Evolutionary conservation across 768 basidiomycete species (phyloP).

Genomic region (Tricholoma hemisulphureum): DNA sequence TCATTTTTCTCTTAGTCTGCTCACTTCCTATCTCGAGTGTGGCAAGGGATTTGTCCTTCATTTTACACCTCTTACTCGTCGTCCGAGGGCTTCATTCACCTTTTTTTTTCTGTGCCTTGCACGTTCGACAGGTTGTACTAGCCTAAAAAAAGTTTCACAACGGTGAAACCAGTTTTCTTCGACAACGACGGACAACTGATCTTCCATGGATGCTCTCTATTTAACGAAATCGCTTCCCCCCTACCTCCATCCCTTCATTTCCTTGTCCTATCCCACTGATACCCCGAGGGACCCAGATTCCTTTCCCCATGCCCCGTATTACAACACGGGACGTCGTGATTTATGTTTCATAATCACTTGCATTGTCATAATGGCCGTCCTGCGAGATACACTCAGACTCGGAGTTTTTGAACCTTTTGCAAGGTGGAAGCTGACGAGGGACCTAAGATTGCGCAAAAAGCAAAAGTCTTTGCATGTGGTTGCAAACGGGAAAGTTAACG

Average conservation of each 20-base stretch:
- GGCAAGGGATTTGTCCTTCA: neutral
- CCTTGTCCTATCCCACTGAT: conserved; percentile 66
- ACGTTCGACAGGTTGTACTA: neutral
- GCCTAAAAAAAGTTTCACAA: neutral
- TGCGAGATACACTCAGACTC: conserved; percentile 77
- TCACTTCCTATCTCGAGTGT: neutral
- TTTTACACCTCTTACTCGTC: neutral
- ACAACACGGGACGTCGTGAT: conserved; percentile 72
- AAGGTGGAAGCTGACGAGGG: conserved; percentile 64
- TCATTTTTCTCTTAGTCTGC: conserved; percentile 5
- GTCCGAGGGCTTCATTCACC: neutral
- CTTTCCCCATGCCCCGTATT: conserved; percentile 69
- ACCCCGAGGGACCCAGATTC: conserved; percentile 64
- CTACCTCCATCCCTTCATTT: conserved; percentile 64
- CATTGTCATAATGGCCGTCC: conserved; percentile 82
- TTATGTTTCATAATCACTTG: conserved; percentile 76
- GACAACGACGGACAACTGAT: neutral
- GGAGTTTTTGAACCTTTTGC: conserved; percentile 80
- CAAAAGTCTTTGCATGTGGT: conserved; percentile 14
- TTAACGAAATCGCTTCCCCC: conserved; percentile 43
- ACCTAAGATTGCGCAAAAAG: conserved; percentile 37
- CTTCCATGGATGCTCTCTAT: conserved; percentile 17
- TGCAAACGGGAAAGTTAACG: conserved; percentile 27
- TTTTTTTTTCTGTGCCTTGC: neutral
- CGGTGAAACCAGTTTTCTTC: neutral